Evolutionary conservation across 2,329 filamentous ascomycete species (phyloP), one percentile per base, ranked within the genome.

Genomic region (Aspergillus aculeatinus): DNA sequence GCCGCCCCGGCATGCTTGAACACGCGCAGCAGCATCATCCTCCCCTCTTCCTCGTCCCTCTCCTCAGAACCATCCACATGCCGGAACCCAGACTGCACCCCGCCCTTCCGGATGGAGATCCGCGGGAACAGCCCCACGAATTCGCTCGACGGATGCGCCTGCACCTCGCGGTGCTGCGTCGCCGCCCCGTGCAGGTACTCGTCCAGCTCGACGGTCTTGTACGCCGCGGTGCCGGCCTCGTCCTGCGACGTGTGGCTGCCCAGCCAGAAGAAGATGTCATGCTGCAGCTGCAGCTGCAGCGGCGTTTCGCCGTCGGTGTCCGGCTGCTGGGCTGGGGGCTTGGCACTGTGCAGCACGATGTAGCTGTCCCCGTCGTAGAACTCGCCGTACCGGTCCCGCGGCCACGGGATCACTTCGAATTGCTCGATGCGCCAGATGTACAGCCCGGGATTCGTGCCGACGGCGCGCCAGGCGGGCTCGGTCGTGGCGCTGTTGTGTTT

Each of bases 241-340:
- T 89, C 87, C 75, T 89, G 86, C 2, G 84, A 82, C 0, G 87
- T 89, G 68, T 88, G 83, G 55, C 74, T 79, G 4, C 87, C 87
- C 0, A 89, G 80, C 87, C 87, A 90, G 77, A 89, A 89, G 79
- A 87, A 89, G 68, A 89, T 82, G 53, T 89, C 86, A 66, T 89
- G 87, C 21, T 21, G 21, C 21, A 21, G 87, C 21, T 21, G 21
- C 21, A 21, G 87, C 48, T 76, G 77, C 4, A 88, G 76, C 65
- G 78, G 80, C 60, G 82, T 66, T 49, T 81, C 66, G 48, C 82
- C 67, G 48, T 19, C 39, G 5, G 14, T 9, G 1, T 44, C 14
- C 2, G 14, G 5, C 19, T 19, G 14, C 23, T 23, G 23, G 23
- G 2, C 3, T 19, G 14, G 39, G n/a, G 16, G 3, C 16, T 77